Base-by-base conservation (phyloP, 1,284 basidiomycete genomes). In the Puccinia novopanici region DNA sequence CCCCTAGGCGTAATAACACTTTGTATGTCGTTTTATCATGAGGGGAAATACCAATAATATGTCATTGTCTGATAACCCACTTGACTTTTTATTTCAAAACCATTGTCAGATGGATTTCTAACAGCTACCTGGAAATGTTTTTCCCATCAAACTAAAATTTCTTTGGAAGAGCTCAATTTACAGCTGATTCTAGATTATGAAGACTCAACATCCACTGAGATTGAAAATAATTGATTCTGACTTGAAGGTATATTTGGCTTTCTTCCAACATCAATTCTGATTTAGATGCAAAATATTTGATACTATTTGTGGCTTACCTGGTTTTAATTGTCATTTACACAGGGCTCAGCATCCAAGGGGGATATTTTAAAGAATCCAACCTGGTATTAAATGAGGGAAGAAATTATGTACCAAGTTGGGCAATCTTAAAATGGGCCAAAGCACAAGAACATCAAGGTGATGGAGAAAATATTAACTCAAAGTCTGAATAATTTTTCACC, bases 101-200 rank as follows among this genome's bases (percentile, higher is more conserved):
- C n/a, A n/a, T n/a, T n/a, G n/a, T n/a, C 48, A 80, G 79, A 95
- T 84, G 94, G 94, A 2, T 97, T 94, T 86, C 89, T 98, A 84
- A 97, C 95, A 0, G 95, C 95, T 0, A 95, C 94, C 0, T 89
- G 95, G 75, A 95, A 98, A 86, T 91, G 92, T 22, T 92, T 95
- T 10, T 95, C 95, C 1, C 94, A 97, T 85, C 89, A 91, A 79
- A 94, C 92, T 87, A 90, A 91, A 82, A 93, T 92, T 91, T 95
- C 93, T 86, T 87, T 98, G 82, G 95, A 98, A 86, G 94, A 93
- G n/a, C 86, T 97, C 82, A 88, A 90, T 77, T 86, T 98, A 61
- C 87, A 91, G 80, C 87, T 98, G 24, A 92, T 93, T 81, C 90
- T 97, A 61, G 93, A 93, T 83, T 88, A 90, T 54, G 90, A 91